These are phyloP conservation scores for Neurospora hispaniola DNA, from an alignment of 495 filamentous ascomycete genomes.

Conservation along the genomic window DNA sequence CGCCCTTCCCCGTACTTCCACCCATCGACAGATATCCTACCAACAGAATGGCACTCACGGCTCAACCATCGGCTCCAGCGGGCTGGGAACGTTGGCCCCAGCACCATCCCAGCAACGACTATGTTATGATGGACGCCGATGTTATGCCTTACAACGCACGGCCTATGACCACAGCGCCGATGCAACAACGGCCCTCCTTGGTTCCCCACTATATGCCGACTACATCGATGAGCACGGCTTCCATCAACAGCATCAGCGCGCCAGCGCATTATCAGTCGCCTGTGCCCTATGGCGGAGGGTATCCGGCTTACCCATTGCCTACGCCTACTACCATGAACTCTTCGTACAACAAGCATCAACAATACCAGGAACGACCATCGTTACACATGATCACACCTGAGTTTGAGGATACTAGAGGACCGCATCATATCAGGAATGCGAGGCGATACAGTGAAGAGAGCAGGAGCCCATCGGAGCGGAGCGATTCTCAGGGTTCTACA, in stretches of 20 bases:
- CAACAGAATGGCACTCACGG: conserved; percentile 30
- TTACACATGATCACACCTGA: conserved; percentile 12
- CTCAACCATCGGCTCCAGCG: conserved; percentile 19
- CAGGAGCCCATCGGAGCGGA: conserved; percentile 28
- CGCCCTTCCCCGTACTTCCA: not conserved
- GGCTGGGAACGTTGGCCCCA: conserved; percentile 35
- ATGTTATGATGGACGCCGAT: conserved; percentile 26
- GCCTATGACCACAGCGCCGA: conserved; percentile 14
- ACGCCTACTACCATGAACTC: conserved; percentile 10
- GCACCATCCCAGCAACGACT: conserved; percentile 23
- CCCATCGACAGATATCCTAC: not conserved
- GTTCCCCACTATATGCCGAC: conserved; percentile 25
- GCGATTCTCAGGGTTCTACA: conserved; percentile 21
- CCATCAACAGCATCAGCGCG: conserved; percentile 25
- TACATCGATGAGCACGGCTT: conserved; percentile 22
- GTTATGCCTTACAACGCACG: conserved; percentile 27
- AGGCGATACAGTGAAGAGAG: conserved; percentile 12
- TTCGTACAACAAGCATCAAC: conserved; percentile 29
- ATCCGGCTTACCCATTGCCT: conserved; percentile 24
- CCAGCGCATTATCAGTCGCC: conserved; percentile 22
- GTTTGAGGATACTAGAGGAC: not conserved
- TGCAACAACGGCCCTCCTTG: conserved; percentile 18
- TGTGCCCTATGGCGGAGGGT: conserved; percentile 21
- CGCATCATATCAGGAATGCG: conserved; percentile 8
- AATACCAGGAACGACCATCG: conserved; percentile 22